phyloP scores from a whole-genome alignment of 2,329 filamentous ascomycete genomes.

The Blastomyces silverae region DNA sequence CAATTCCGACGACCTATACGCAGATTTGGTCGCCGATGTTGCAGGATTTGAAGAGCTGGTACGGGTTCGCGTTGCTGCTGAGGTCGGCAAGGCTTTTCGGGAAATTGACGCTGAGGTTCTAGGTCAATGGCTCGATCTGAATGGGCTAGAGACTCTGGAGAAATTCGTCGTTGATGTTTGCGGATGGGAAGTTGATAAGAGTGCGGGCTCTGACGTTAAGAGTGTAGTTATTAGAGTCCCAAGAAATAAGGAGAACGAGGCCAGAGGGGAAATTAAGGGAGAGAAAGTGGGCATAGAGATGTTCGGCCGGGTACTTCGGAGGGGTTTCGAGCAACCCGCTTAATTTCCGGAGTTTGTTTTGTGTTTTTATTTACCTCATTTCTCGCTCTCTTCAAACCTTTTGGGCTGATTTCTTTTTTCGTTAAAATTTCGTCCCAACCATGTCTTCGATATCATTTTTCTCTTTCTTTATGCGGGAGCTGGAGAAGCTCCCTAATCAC shows the following conservation, averaged over 20 bases:
- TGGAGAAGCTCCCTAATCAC: neutral
- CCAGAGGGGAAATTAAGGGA: conserved; percentile 86
- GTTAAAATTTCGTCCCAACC: conserved; percentile 11
- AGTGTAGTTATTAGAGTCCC: conserved; percentile 63
- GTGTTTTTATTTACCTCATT: conserved; percentile 15
- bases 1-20: conserved; percentile 90
- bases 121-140: conserved; percentile 67
- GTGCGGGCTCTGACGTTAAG: conserved; percentile 29
- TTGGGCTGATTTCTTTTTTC: neutral
- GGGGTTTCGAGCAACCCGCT: conserved; percentile 77
- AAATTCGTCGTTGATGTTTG: conserved; percentile 81
- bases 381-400: conserved; percentile 13
- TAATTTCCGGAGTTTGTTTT: conserved; percentile 34
- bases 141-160: conserved; percentile 56
- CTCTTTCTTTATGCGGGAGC: conserved; percentile 5
- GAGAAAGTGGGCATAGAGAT: conserved; percentile 68
- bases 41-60: conserved; percentile 91
- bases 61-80: conserved; percentile 79
- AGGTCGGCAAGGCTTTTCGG: conserved; percentile 73
- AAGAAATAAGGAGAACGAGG: conserved; percentile 94
- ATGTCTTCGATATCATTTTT: conserved; percentile 1
- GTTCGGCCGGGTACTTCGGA: conserved; percentile 61
- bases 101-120: conserved; percentile 62
- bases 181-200: conserved; percentile 72
- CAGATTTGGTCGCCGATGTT: conserved; percentile 90